Base-by-base conservation (phyloP, 2,329 filamentous ascomycete species). In the Xylaria sp. region DNA sequence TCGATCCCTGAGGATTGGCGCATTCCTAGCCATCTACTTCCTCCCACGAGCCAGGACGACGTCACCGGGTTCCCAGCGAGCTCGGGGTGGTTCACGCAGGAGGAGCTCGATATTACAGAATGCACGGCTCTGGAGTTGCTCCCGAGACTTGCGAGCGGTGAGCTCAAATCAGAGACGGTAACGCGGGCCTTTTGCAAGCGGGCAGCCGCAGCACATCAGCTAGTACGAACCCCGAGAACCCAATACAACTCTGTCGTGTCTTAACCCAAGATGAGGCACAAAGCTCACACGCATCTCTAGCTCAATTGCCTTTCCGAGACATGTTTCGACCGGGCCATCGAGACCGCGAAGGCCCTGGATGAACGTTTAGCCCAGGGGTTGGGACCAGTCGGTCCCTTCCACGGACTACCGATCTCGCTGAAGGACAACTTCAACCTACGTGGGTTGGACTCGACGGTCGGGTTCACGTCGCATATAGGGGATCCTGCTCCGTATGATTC, bases 371-470 rank as follows among this genome's bases (percentile, higher is more conserved):
- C 79, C n/a, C 73, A 73, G 38, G 84, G 83, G 0, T 83, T 85
- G 10, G 79, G 85, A 44, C 78, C 82, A 0, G 26, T 82, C 0
- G 91, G 91, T 0, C 90, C 90, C 1, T 83, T 93, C 1, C 91
- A 93, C 77, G 91, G 77, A 67, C 81, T 91, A 1, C 89, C 89
- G 2, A 79, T 90, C 36, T 89, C 89, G 0, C 83, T 93, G 56
- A 93, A 93, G 74, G 91, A 93, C 79, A 89, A 90, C 74, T 90
- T 92, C 81, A 86, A 92, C 66, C 80, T 92, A 15, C 76, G 78
- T 2, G 88, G 88, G 6, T 82, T 88, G 13, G 88, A 90, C 70
- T 82, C 87, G 26, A 89, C 88, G 0, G 83, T 90, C 0, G 90
- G 91, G 5, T 90, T 93, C 69, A 85, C 86, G 0, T 85, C 86